phyloP scores from a whole-genome alignment of 164 flowering plant species.

The Dillenia turbinata region DNA sequence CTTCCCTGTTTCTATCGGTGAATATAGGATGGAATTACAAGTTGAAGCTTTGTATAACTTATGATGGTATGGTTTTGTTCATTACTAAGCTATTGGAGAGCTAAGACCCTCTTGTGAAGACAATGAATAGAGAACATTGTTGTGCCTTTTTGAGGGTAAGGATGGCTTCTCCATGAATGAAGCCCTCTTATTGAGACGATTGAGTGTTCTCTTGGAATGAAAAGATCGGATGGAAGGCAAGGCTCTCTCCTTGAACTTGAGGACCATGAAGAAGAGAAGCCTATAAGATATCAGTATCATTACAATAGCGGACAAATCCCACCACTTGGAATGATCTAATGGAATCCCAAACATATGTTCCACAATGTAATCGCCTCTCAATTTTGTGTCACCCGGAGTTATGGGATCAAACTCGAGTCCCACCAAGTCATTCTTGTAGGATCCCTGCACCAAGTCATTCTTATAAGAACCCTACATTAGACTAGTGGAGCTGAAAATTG shows the following conservation, averaged over 20 bases:
- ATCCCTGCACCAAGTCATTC: slow-evolving; percentile 38
- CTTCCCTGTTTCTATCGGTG: no score
- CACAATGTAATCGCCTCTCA: slow-evolving; percentile 46
- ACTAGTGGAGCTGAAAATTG: no score
- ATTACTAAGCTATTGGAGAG: slow-evolving; percentile 46
- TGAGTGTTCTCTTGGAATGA: slow-evolving; percentile 38
- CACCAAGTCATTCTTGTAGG: slow-evolving; percentile 62
- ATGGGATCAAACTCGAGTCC: slow-evolving; percentile 61
- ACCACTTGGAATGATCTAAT: slow-evolving; percentile 59
- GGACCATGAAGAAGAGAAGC: slow-evolving; percentile 47
- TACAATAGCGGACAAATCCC: slow-evolving; percentile 46
- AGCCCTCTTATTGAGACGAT: slow-evolving; percentile 29
- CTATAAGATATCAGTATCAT: slow-evolving; percentile 44
- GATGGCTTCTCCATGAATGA: slow-evolving; percentile 2
- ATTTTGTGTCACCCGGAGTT: slow-evolving; percentile 44
- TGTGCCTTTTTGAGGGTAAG: slow-evolving; percentile 40
- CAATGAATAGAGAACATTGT: slow-evolving; percentile 28
- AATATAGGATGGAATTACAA: no score
- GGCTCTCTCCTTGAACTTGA: slow-evolving; percentile 60
- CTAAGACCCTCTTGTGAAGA: slow-evolving; percentile 73
- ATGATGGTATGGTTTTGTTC: no score
- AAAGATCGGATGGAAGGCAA: slow-evolving; percentile 38
- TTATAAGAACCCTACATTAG: no score
- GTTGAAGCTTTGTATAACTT: no score
- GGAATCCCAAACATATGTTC: slow-evolving; percentile 28